Evolutionary conservation across 2,329 filamentous ascomycete genomes (phyloP).

Genomic region (Atkinsonella texensis): DNA sequence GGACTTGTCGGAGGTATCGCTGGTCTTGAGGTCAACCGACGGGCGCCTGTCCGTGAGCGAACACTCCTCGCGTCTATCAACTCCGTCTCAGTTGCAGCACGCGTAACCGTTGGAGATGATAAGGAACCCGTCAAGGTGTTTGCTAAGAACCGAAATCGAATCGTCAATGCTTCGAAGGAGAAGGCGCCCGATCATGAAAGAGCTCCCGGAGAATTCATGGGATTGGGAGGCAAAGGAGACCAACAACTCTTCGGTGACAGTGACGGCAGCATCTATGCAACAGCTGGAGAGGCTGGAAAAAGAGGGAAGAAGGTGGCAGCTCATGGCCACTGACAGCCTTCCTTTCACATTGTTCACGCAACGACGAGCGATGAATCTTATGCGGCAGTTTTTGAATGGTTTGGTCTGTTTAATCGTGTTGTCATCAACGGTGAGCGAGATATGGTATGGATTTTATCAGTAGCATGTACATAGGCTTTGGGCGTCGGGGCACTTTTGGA

Average conservation of each 20-base stretch:
- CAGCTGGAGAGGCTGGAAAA: slow-evolving; percentile 17
- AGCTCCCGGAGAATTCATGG: slow-evolving; percentile 64
- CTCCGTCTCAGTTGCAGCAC: slow-evolving; percentile 45
- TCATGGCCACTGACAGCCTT: slow-evolving; percentile 9
- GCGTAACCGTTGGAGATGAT: slow-evolving; percentile 42
- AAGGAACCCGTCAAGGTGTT: slow-evolving; percentile 60
- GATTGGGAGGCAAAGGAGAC: slow-evolving; percentile 78
- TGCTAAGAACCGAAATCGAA: slow-evolving; percentile 49
- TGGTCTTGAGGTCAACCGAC: slow-evolving; percentile 69
- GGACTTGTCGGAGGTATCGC: slow-evolving; percentile 81
- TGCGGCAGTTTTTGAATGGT: not conserved
- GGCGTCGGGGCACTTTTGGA: not conserved
- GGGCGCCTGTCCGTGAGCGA: slow-evolving; percentile 69
- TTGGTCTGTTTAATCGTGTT: not conserved
- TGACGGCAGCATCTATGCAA: slow-evolving; percentile 35
- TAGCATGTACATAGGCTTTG: slow-evolving; percentile 5
- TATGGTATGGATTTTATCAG: not conserved
- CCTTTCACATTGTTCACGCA: not conserved
- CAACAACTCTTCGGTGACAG: slow-evolving; percentile 63
- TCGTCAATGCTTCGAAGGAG: slow-evolving; percentile 39
- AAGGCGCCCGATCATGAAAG: slow-evolving; percentile 54
- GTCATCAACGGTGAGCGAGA: not conserved
- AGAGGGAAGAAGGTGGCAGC: slow-evolving; percentile 18
- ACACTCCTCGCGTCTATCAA: slow-evolving; percentile 78
- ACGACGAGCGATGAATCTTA: not conserved